Conservation (phyloP, 2,329 filamentous ascomycete species). For the Niveomyces coronatus region DNA sequence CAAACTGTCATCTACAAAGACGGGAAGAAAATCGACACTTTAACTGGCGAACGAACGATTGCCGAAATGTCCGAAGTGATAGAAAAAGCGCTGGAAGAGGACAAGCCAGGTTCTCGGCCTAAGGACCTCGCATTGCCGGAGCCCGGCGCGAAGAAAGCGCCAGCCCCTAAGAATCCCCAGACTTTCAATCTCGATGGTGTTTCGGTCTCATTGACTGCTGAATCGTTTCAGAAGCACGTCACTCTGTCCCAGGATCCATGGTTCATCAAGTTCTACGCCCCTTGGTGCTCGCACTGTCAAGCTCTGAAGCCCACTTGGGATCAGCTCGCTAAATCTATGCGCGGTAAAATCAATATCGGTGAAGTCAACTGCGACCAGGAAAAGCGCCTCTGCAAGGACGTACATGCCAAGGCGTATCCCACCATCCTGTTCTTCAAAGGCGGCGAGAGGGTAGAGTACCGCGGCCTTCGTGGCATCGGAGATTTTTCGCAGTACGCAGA, state of each 20-base stretch:
- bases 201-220: slow-evolving; percentile 66
- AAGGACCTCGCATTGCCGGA: slow-evolving; percentile 57
- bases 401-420: slow-evolving; percentile 67
- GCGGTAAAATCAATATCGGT: slow-evolving; percentile 79
- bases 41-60: slow-evolving; percentile 60
- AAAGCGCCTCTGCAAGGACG: slow-evolving; percentile 83
- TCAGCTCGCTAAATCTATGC: slow-evolving; percentile 84
- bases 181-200: slow-evolving; percentile 58
- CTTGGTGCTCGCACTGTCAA: slow-evolving; percentile 95
- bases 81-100: slow-evolving; percentile 65
- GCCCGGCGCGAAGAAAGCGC: slow-evolving; percentile 48
- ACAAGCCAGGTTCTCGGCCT: slow-evolving; percentile 72
- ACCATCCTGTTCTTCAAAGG: slow-evolving; percentile 90
- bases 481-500: slow-evolving; percentile 82
- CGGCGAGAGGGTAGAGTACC: slow-evolving; percentile 85
- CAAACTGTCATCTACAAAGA: slow-evolving; percentile 73
- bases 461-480: slow-evolving; percentile 80
- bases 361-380: slow-evolving; percentile 93
- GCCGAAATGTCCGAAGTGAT: slow-evolving; percentile 56
- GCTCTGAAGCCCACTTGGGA: slow-evolving; percentile 85
- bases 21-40: slow-evolving; percentile 53
- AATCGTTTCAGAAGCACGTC: slow-evolving; percentile 77
- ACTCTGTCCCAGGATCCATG: slow-evolving; percentile 83
- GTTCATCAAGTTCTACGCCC: slow-evolving; percentile 98
- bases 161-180: slow-evolving; percentile 16